Base-by-base conservation (phyloP, 306 rosid genomes). In the Inga oerstediana region DNA sequence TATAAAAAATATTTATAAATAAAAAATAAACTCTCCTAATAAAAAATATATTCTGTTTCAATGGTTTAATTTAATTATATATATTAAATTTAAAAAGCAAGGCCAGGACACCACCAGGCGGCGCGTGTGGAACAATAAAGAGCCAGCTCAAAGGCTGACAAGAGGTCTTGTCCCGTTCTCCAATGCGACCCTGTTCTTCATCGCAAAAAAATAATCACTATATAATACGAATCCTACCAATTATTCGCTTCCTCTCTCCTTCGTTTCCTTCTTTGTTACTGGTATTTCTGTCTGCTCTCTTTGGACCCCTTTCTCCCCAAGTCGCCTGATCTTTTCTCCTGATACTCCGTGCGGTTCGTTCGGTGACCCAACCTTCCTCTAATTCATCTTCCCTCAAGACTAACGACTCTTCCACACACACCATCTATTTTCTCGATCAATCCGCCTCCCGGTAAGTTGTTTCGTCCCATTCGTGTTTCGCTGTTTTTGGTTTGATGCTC, bases 381-480 rank as follows among this genome's bases (percentile, higher is more conserved):
- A 2, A 34, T 14, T 70, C 81, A 24, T 30, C 59, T 39, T 15
- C 71, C 30, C 61, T 24, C 9, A 41, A 86, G 5, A 13, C 27
- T 52, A 8, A 78, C 32, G 16, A 35, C 51, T 44, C 59, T 52
- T 58, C 51, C 44, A 3, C 15, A 69, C 74, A 54, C 80, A 27
- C 54, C 72, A 11, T 72, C 80, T 81, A 20, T 13, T 27, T 84
- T 70, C 80, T 78, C 77, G 34, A 81, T 87, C 88, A 72, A 74
- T 87, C 79, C 76, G 75, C 87, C 82, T 75, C n/a, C 43, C 78
- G 91, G 91, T 91, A 79, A 87, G 91, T 83, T 76, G n/a, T 64
- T 32, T 39, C 39, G 17, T 24, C 77, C 39, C 76, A 2, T 34
- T 79, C 86, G 83, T 87, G 89, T 83, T 64, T 46, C 80, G 14